Evolutionary conservation across 306 rosid genomes (phyloP), one percentile per base, ranked within the genome.

Genomic region (Vigna hirtella): DNA sequence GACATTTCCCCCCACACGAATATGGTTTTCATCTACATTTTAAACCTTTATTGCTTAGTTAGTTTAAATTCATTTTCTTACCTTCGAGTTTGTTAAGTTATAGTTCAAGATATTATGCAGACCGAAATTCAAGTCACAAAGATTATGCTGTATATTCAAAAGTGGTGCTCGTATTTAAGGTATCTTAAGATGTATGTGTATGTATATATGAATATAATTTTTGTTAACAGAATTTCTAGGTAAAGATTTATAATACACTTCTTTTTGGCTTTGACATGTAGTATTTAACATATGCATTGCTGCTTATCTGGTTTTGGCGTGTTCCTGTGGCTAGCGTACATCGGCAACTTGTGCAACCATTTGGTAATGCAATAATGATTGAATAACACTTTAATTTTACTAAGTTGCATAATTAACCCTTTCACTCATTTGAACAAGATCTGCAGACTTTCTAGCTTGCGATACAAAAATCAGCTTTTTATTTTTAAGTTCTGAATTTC

Each of bases 241-340:
- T 66, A 26, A 14, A 49, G 43, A 28, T 22, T 70, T 18, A 15
- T 8, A 57, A 15, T 4, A 64, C 32, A 51, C 8, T 16, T 59
- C 4, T 8, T 50, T 83, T 78, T 79, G 22, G 26, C 52, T 79
- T 36, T 79, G 52, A 26, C 45, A 6, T 79, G 81, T 63, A 94
- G 95, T 88, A 88, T 83, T 15, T 88, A 56, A 83, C 85, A 15
- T 89, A 88, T 84, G 38, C 79, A 67, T 34, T 78, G 66, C 79
- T 95, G 65, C 26, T 92, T 61, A 73, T 81, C 76, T 95, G 97
- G 96, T 92, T 80, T 87, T 95, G 98, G 98, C 87, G 87, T 17
- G 88, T 70, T 80, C 97, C 98, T 28, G 93, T 95, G 78, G 96
- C 97, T 72, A 77, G 77, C 68, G 76, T 95, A 75, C 85, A 93